These are phyloP conservation scores for Ploettnerulaceae sp. DNA, from an alignment of 2,329 filamentous ascomycete genomes.

Conservation along the genomic window DNA sequence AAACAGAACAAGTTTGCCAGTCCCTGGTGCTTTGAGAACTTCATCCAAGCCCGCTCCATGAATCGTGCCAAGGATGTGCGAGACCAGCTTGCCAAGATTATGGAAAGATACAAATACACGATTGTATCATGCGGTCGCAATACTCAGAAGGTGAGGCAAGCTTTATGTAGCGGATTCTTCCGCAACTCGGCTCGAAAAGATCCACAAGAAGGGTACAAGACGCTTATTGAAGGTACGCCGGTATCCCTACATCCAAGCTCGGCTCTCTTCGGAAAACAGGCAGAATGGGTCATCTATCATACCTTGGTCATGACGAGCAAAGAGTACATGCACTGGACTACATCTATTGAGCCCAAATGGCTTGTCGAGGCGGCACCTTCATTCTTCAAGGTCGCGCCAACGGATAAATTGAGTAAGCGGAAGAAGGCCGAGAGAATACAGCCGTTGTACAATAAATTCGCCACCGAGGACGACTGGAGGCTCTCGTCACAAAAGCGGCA, in stretches of 20 bases:
- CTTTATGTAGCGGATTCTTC: slow-evolving; percentile 92
- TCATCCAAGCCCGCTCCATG: slow-evolving; percentile 89
- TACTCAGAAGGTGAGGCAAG: slow-evolving; percentile 81
- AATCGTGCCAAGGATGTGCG: slow-evolving; percentile 86
- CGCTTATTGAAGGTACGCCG: slow-evolving; percentile 87
- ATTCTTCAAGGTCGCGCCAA: slow-evolving; percentile 95
- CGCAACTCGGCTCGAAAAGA: slow-evolving; percentile 92
- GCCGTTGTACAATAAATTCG: slow-evolving; percentile 89
- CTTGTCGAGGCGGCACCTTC: slow-evolving; percentile 95
- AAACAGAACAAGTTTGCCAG: slow-evolving; percentile 76
- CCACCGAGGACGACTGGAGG: slow-evolving; percentile 91
- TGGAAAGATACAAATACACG: slow-evolving; percentile 82
- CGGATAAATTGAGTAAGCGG: slow-evolving; percentile 79
- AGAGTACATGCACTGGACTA: slow-evolving; percentile 97
- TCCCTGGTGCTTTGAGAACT: slow-evolving; percentile 97
- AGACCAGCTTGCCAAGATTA: slow-evolving; percentile 87
- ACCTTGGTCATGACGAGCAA: slow-evolving; percentile 87
- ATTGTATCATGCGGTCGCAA: slow-evolving; percentile 82
- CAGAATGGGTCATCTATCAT: slow-evolving; percentile 95
- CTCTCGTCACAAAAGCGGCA: slow-evolving; percentile 81
- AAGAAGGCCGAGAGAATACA: slow-evolving; percentile 94
- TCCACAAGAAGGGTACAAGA: slow-evolving; percentile 95
- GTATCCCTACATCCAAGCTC: slow-evolving; percentile 93
- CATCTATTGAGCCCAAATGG: slow-evolving; percentile 88
- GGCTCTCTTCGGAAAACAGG: slow-evolving; percentile 89